Conservation (phyloP, 139 green algal species). For the Auxenochlorella protothecoides region DNA sequence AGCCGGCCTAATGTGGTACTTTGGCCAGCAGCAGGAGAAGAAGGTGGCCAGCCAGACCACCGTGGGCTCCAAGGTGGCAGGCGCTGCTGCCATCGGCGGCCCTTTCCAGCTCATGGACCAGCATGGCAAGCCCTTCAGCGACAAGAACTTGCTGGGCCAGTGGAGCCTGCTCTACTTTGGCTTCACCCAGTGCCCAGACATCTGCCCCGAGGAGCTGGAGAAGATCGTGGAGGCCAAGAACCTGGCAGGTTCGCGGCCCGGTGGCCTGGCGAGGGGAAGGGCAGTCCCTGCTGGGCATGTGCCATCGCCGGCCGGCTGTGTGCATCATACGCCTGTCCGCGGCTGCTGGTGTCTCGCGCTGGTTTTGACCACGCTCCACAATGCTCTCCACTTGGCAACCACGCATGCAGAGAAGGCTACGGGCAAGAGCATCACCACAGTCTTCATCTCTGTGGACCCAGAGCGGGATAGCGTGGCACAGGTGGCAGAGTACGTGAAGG, state of each 20-base stretch:
- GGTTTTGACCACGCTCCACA: neutral
- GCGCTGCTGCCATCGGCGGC: constrained; percentile 79
- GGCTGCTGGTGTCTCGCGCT: neutral
- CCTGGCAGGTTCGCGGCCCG: constrained; percentile 30
- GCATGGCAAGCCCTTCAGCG: constrained; percentile 64
- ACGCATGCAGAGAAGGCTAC: constrained; percentile 24
- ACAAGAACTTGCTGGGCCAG: constrained; percentile 69
- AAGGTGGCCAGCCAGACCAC: constrained; percentile 22
- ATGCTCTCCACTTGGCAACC: neutral
- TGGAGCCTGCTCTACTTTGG: constrained; percentile 96
- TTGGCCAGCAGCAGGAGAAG: constrained; percentile 18
- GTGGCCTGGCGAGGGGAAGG: neutral
- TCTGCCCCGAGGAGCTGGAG: constrained; percentile 96
- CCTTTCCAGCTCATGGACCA: constrained; percentile 78
- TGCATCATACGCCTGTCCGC: neutral
- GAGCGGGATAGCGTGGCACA: constrained; percentile 67
- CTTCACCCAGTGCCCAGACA: constrained; percentile 97
- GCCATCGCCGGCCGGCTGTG: too few relatives aligned
- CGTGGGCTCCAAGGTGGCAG: constrained; percentile 29
- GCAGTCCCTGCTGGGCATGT: neutral
- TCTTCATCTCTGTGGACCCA: constrained; percentile 96
- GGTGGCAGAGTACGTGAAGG: constrained; percentile 73
- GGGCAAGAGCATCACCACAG: constrained; percentile 44
- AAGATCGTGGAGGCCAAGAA: constrained; percentile 77
- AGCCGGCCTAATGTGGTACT: constrained; percentile 31